These are phyloP conservation scores for Neurospora sp. DNA, from an alignment of 495 filamentous ascomycete genomes.

Conservation along the genomic window DNA sequence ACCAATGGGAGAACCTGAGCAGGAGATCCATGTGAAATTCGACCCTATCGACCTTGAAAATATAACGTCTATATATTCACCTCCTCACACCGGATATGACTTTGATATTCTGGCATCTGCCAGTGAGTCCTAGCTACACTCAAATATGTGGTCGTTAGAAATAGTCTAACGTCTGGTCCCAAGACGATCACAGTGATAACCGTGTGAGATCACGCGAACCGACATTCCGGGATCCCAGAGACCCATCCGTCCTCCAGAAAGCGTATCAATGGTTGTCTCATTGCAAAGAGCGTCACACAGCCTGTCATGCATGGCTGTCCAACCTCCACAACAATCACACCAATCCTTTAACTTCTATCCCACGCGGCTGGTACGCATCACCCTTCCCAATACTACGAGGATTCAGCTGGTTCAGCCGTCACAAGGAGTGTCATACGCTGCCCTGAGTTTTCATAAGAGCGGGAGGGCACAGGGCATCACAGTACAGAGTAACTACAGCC, in stretches of 20 bases:
- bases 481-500: background rate
- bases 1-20: background rate
- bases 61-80: background rate
- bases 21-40: background rate
- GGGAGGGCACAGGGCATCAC: background rate
- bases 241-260: background rate
- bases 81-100: background rate
- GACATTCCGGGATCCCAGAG: background rate
- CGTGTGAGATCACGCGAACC: background rate
- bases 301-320: background rate
- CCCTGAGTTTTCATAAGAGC: background rate
- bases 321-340: background rate
- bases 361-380: background rate
- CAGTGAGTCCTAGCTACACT: background rate
- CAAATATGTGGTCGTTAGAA: background rate
- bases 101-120: background rate
- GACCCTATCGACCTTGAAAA: background rate
- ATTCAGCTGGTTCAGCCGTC: background rate
- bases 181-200: background rate
- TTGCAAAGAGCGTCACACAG: background rate
- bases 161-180: background rate
- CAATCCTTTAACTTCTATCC: background rate
- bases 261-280: background rate
- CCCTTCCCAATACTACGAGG: background rate
- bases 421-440: background rate